Evolutionary conservation across 352 stramenopile species (phyloP).

Genomic region (Globisporangium solare): DNA sequence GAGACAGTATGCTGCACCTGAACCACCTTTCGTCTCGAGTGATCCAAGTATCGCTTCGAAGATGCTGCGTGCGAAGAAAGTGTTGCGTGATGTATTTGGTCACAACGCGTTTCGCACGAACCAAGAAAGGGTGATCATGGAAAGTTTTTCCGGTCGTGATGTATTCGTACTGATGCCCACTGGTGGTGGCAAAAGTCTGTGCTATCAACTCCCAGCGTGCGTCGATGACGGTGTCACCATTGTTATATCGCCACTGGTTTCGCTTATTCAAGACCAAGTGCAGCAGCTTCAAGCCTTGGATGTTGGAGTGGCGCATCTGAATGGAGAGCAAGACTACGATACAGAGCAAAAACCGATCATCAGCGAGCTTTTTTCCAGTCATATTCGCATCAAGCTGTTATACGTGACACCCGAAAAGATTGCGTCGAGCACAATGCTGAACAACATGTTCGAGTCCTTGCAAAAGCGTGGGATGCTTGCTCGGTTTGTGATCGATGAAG

Average conservation of each 20-base stretch:
- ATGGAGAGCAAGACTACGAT: conserved; percentile 85
- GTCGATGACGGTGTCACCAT: conserved; percentile 92
- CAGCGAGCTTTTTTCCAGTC: conserved; percentile 77
- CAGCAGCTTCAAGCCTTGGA: conserved; percentile 91
- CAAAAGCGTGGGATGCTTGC: conserved; percentile 84
- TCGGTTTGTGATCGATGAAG: conserved; percentile 96
- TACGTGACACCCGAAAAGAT: conserved; percentile 99
- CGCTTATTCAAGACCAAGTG: conserved; percentile 99
- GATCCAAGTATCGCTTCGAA: conserved; percentile 57
- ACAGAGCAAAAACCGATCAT: conserved; percentile 86
- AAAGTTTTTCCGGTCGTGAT: conserved; percentile 90
- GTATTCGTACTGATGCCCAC: conserved; percentile 99
- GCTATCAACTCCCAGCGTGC: conserved; percentile 94
- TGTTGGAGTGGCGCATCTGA: conserved; percentile 85
- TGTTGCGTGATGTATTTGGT: conserved; percentile 91
- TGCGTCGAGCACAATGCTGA: conserved; percentile 79
- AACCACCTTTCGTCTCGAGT: conserved; percentile 34
- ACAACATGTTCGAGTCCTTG: conserved; percentile 81
- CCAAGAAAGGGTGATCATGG: conserved; percentile 94
- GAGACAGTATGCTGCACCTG: conserved; percentile 10
- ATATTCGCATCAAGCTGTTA: conserved; percentile 93
- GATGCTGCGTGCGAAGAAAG: conserved; percentile 59
- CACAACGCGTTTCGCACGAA: conserved; percentile 94
- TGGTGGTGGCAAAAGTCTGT: conserved; percentile 97
- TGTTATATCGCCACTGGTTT: conserved; percentile 98